Evolutionary conservation across 1,139 yeast genomes (phyloP).

Genomic region (Debaryomyces udenii): DNA sequence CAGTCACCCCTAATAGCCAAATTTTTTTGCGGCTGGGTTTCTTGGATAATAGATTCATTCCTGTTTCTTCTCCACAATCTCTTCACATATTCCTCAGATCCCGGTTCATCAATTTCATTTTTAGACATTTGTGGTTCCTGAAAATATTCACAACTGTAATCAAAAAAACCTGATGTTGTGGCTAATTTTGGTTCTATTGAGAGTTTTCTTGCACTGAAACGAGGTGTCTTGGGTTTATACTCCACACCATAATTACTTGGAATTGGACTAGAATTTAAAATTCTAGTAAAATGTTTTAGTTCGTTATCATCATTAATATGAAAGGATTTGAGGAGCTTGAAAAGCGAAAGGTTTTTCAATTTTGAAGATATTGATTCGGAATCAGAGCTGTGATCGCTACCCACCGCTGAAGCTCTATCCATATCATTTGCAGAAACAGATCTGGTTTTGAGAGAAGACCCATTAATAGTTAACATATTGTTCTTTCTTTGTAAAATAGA

Average conservation of each 20-base stretch:
- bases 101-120: slow-evolving; percentile 89
- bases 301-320: slow-evolving; percentile 47
- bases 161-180: slow-evolving; percentile 74
- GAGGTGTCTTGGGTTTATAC: slow-evolving; percentile 53
- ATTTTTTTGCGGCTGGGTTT: slow-evolving; percentile 88
- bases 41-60: slow-evolving; percentile 82
- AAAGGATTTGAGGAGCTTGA: slow-evolving; percentile 47
- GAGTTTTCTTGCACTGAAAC: slow-evolving; percentile 47
- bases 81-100: slow-evolving; percentile 81
- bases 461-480: slow-evolving; percentile 33
- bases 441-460: slow-evolving; percentile 32
- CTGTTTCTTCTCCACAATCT: slow-evolving; percentile 89
- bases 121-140: slow-evolving; percentile 96
- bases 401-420: slow-evolving; percentile 17
- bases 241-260: slow-evolving; percentile 54
- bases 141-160: slow-evolving; percentile 87
- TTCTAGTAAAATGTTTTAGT: slow-evolving; percentile 40
- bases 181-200: slow-evolving; percentile 55
- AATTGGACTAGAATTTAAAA: slow-evolving; percentile 44
- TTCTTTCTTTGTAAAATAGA: slow-evolving; percentile 33
- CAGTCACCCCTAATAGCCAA: slow-evolving; percentile 85
- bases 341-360: slow-evolving; percentile 42
- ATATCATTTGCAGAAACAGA: slow-evolving; percentile 36
- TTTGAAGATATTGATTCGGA: slow-evolving; percentile 41
- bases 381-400: slow-evolving; percentile 28